phyloP scores from a whole-genome alignment of 148 eudicot species.

The Polygonum maritimum region DNA sequence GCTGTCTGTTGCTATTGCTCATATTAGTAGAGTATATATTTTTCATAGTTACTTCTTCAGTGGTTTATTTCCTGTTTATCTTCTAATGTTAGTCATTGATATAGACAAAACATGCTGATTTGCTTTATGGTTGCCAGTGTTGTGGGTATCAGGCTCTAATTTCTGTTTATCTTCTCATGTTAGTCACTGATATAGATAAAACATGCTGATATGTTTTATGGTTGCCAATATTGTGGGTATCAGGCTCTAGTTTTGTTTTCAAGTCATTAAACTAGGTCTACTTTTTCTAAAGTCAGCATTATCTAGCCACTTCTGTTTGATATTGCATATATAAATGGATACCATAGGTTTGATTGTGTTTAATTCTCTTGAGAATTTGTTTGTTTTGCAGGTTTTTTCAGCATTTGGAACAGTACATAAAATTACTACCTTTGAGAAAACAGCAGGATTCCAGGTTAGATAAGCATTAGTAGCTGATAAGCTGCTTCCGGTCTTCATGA shows the following conservation, averaged over 20 bases:
- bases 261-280: neutral
- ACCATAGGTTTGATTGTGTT: neutral
- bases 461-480: neutral
- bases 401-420: slow-evolving; percentile 89
- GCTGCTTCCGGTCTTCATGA: neutral
- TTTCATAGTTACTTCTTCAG: neutral
- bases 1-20: neutral
- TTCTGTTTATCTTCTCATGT: neutral
- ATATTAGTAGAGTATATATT: neutral
- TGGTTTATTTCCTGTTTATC: neutral
- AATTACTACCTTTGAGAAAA: slow-evolving; percentile 81
- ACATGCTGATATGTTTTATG: too few species aligned
- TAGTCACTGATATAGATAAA: neutral
- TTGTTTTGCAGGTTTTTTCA: slow-evolving; percentile 48
- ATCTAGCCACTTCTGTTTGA: neutral
- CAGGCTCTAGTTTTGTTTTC: neutral
- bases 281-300: neutral
- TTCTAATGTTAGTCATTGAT: neutral
- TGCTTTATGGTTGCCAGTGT: neutral
- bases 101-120: neutral
- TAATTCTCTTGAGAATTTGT: neutral
- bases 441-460: slow-evolving; percentile 82
- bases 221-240: neutral
- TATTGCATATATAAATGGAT: neutral
- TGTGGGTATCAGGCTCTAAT: neutral